Conservation (phyloP, 768 basidiomycete species). For the Hygrocybe punicea region DNA sequence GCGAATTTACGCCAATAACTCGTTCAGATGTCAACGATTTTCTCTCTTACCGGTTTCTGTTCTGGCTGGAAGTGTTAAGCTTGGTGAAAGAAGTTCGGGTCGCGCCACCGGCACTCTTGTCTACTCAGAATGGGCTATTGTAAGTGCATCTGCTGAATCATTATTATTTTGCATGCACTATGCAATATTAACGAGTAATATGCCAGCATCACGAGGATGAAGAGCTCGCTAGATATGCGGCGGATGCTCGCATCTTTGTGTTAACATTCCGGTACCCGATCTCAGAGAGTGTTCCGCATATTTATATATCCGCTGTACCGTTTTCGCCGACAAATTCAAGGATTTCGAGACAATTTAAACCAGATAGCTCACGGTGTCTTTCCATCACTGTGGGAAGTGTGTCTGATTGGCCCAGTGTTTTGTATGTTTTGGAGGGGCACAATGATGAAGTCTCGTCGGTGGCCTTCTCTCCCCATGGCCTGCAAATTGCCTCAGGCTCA, state of each 20-base stretch:
- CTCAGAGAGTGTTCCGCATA: not conserved
- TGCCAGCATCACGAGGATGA: too few species aligned
- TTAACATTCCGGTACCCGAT: not conserved
- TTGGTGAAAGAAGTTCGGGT: conserved; percentile 11
- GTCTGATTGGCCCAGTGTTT: not conserved
- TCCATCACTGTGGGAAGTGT: not conserved
- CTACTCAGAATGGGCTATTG: too few species aligned
- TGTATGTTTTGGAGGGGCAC: not conserved
- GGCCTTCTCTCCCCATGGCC: conserved; percentile 7
- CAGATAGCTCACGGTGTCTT: not conserved
- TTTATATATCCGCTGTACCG: conserved; percentile 1
- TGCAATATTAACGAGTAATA: too few species aligned
- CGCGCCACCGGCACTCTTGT: too few species aligned
- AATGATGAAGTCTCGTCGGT: not conserved
- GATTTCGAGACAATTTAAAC: not conserved
- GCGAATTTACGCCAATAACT: not conserved
- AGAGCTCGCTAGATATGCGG: too few species aligned
- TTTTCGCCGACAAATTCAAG: not conserved
- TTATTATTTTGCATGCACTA: too few species aligned
- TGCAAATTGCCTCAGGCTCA: conserved; percentile 2
- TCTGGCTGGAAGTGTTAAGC: conserved; percentile 35
- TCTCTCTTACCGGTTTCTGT: conserved; percentile 18
- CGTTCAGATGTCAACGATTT: not conserved
- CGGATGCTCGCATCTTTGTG: too few species aligned
- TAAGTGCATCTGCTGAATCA: too few species aligned